Conservation (phyloP, 306 rosid genomes). For the Rubus idaeus region DNA sequence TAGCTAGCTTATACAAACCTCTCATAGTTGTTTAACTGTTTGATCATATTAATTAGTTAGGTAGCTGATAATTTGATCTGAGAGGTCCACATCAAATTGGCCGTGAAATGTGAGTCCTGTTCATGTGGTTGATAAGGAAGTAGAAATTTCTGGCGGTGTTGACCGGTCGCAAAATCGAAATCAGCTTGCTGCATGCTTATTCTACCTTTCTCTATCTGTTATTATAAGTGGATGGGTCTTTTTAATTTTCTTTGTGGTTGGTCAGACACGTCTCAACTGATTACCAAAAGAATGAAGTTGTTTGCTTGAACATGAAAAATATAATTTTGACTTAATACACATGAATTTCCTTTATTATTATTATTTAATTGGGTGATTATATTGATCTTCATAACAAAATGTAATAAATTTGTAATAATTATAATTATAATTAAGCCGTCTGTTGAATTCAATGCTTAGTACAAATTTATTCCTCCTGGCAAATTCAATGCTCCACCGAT, state of each 20-base stretch:
- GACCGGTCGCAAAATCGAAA: background rate
- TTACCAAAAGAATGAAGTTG: background rate
- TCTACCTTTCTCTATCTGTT: background rate
- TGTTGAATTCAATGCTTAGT: background rate
- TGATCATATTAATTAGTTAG: background rate
- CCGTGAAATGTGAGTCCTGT: background rate
- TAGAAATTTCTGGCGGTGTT: background rate
- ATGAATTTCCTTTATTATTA: background rate
- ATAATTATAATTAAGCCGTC: background rate
- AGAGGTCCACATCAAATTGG: background rate
- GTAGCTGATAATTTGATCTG: background rate
- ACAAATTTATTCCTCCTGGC: background rate
- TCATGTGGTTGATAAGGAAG: background rate
- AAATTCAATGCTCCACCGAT: background rate
- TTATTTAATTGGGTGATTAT: background rate
- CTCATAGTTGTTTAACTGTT: background rate
- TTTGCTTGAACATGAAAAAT: background rate
- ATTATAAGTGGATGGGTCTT: background rate
- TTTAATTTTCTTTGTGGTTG: conserved; percentile 1
- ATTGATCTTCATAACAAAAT: background rate
- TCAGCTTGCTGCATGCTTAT: conserved; percentile 6
- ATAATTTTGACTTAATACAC: background rate
- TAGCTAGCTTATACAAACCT: background rate
- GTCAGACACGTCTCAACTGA: background rate
- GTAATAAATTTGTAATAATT: background rate